These are phyloP conservation scores for Penicillium ucsense DNA, from an alignment of 495 filamentous ascomycete species.

Conservation along the genomic window DNA sequence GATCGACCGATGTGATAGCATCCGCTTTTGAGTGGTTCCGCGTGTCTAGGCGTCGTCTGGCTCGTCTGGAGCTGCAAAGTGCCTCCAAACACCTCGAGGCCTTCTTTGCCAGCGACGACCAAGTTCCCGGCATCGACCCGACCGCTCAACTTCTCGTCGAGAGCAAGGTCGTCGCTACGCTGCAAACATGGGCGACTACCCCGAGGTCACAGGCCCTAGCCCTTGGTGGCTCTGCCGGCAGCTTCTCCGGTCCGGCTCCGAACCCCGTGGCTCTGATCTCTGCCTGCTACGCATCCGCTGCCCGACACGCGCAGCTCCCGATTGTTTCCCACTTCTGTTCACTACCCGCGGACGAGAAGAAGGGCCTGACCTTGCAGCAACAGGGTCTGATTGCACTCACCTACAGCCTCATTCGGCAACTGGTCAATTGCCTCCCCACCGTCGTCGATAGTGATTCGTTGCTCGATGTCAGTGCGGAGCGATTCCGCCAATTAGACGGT, in stretches of 20 bases:
- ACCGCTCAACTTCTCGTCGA: conserved; percentile 25
- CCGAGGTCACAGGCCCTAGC: conserved; percentile 30
- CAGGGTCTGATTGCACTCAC: conserved; percentile 33
- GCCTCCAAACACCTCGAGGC: conserved; percentile 34
- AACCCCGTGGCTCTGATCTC: conserved; percentile 31
- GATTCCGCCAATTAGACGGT: conserved; percentile 30
- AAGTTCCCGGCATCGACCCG: conserved; percentile 24
- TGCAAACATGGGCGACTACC: conserved; percentile 31
- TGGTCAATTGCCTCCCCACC: conserved; percentile 35
- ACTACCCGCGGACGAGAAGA: conserved; percentile 15
- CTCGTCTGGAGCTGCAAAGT: conserved; percentile 31
- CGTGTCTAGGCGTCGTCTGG: conserved; percentile 30
- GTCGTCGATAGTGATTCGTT: conserved; percentile 30
- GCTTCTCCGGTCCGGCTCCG: conserved; percentile 4
- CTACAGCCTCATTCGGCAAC: conserved; percentile 40
- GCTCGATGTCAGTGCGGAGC: conserved; percentile 29
- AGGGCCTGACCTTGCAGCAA: conserved; percentile 21
- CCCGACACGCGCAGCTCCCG: conserved; percentile 27
- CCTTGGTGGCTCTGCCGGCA: conserved; percentile 25
- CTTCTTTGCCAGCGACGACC: conserved; percentile 33
- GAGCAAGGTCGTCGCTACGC: conserved; percentile 21
- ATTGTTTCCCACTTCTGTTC: conserved; percentile 36
- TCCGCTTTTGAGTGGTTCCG: conserved; percentile 23
- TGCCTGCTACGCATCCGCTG: conserved; percentile 26
- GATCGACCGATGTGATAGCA: conserved; percentile 8